Conservation (phyloP, 108 stramenopile genomes). For the Fistulifera solaris region DNA sequence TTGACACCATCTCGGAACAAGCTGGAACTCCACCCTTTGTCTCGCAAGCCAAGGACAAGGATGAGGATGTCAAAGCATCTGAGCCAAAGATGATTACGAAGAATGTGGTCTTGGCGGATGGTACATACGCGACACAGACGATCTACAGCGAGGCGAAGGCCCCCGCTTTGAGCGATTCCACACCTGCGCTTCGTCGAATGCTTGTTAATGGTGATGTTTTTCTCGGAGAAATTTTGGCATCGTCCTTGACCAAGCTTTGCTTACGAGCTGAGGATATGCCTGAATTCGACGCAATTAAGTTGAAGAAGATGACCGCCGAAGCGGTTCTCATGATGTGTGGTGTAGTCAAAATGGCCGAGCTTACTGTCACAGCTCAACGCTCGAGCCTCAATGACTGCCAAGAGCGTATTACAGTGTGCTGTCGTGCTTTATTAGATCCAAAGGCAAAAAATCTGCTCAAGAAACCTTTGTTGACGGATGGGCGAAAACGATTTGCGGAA, state of each 20-base stretch:
- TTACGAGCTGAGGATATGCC: conserved; percentile 55
- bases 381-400: conserved; percentile 79
- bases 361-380: conserved; percentile 61
- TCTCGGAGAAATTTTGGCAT: conserved; percentile 80
- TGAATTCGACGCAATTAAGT: conserved; percentile 26
- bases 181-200: conserved; percentile 76
- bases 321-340: conserved; percentile 76
- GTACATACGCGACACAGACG: conserved; percentile 98
- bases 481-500: conserved; percentile 61
- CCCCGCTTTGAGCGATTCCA: conserved; percentile 47
- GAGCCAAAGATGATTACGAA: conserved; percentile 83
- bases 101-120: conserved; percentile 96
- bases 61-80: conserved; percentile 47
- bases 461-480: conserved; percentile 59
- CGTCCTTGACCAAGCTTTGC: conserved; percentile 89
- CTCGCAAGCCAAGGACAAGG: conserved; percentile 47
- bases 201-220: conserved; percentile 90
- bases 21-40: conserved; percentile 78
- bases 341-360: conserved; percentile 82
- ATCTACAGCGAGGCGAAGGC: conserved; percentile 53
- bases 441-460: conserved; percentile 66
- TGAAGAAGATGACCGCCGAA: conserved; percentile 71
- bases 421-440: conserved; percentile 82
- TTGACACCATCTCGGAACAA: conserved; percentile 60
- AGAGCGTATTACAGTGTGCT: conserved; percentile 85